Percentiles rank a stretch among this genome's conserved stretches.
These are phyloP conservation scores for Mortierella polycephala DNA, from an alignment of 371 early-diverging fungal genomes.

Conservation along the genomic window DNA sequence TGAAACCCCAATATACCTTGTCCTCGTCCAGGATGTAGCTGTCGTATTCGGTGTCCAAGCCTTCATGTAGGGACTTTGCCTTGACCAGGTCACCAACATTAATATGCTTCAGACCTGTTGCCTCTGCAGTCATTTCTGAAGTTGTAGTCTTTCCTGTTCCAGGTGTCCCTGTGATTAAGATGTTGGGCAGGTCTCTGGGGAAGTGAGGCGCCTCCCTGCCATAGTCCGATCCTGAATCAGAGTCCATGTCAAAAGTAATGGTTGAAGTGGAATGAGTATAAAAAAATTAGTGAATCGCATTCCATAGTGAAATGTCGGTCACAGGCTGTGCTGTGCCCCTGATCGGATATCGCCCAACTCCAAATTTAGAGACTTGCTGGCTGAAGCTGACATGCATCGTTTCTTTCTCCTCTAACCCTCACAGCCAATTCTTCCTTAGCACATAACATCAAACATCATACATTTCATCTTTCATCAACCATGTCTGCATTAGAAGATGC, in stretches of 20 bases:
- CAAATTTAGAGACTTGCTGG: background rate
- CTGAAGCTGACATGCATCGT: background rate
- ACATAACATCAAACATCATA: background rate
- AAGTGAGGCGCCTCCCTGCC: constrained; percentile 39
- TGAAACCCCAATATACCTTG: constrained; percentile 63
- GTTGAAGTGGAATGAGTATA: background rate
- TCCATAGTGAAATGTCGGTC: background rate
- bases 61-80: constrained; percentile 87
- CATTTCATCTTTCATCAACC: background rate
- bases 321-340: background rate
- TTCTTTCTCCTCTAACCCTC: no score
- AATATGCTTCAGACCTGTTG: constrained; percentile 73
- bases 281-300: no score
- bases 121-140: constrained; percentile 81
- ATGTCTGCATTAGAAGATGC: constrained; percentile 47
- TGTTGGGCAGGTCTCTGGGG: constrained; percentile 75
- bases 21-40: constrained; percentile 94
- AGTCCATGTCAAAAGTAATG: constrained; percentile 8
- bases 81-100: constrained; percentile 93
- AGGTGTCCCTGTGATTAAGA: constrained; percentile 98
- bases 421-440: background rate
- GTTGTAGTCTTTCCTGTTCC: constrained; percentile 98
- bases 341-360: background rate
- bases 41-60: constrained; percentile 89
- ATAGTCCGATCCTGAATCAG: constrained; percentile 48